Evolutionary conservation across 768 basidiomycete species (phyloP), one percentile per base, ranked within the genome.

Genomic region (Auricularia heimuer): DNA sequence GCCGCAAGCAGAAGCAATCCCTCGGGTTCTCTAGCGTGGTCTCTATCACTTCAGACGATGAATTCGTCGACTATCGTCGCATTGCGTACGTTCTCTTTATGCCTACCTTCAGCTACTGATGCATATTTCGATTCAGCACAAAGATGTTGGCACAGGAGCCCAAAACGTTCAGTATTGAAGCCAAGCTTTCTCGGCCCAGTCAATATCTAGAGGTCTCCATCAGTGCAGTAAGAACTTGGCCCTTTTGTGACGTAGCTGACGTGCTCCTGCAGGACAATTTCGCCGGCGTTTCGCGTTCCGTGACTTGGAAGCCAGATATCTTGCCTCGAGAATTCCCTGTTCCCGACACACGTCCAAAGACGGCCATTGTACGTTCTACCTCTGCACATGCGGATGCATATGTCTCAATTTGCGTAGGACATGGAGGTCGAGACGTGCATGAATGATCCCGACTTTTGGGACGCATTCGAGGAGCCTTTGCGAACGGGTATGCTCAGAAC

Each of bases 11-110:
- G 29, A 39, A 35, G 21, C 37, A 36, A 11, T 73, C 73, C 58
- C 73, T 75, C 6, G 84, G 87, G 67, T 86, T 85, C 80, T 90
- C 92, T 0, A 78, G 82, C 35, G 78, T 94, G n/a, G 74, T 93
- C 54, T 87, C 88, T 3, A 60, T 90, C 45, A 90, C 88, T 0
- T 92, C 90, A 1, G 92, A 93, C 71, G 74, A 84, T 69, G 80
- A 82, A 29, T 85, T 88, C 62, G 74, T 96, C 65, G 90, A 93
- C 71, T 94, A 89, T 71, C 85, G 92, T 36, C 83, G 89, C 24
- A 89, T 90, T 54, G 78, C 82, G 93, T 93, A 69, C 68, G 80
- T 70, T 10, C 3, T n/a, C 67, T 37, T 36, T 21, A 29, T n/a
- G 14, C 42, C 14, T 8, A 37, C 44, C n/a, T 68, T 51, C 33